Evolutionary conservation across 2,329 filamentous ascomycete genomes (phyloP), one percentile per base, ranked within the genome.

Genomic region (Alternaria arborescens): DNA sequence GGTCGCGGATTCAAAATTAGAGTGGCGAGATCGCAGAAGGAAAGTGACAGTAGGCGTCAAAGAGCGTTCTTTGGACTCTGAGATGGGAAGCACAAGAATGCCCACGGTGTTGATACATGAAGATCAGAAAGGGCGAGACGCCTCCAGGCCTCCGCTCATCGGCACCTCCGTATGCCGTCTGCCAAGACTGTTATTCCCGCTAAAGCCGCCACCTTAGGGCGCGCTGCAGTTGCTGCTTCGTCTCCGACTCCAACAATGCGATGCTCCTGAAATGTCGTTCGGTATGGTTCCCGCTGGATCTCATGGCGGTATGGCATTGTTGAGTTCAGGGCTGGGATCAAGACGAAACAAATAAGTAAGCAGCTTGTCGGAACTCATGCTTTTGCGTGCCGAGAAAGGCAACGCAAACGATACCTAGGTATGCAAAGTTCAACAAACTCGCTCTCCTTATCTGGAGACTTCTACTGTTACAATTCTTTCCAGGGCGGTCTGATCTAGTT

Each of bases 51-150:
- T 14, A 44, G 40, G 11, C 42, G 34, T 32, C 40, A 56, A 41
- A 20, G 38, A 34, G 24, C 18, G 30, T 3, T 38, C 32, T 40
- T 47, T 44, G 46, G 41, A 40, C 20, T 5, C n/a, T 26, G 38
- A 16, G 40, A 55, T 47, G 46, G 18, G 40, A 40, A 28, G 46
- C 18, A 34, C 42, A 16, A 30, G 20, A 40, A 28, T 50, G 43
- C 28, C 34, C 52, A 50, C 47, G n/a, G 43, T 42, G 44, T 55
- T 30, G 52, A 55, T 43, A 38, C 56, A 59, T 43, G 44, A 50
- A 36, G 44, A 55, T 56, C 44, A 44, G 43, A 51, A 42, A 30
- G 32, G 30, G 46, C 40, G 57, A 40, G 46, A 56, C 48, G 43
- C 50, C 16, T 51, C 40, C 44, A 32, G 40, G 28, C 40, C 40